Base-by-base conservation (phyloP, 164 flowering plant species). In the Nelumbo lutea region DNA sequence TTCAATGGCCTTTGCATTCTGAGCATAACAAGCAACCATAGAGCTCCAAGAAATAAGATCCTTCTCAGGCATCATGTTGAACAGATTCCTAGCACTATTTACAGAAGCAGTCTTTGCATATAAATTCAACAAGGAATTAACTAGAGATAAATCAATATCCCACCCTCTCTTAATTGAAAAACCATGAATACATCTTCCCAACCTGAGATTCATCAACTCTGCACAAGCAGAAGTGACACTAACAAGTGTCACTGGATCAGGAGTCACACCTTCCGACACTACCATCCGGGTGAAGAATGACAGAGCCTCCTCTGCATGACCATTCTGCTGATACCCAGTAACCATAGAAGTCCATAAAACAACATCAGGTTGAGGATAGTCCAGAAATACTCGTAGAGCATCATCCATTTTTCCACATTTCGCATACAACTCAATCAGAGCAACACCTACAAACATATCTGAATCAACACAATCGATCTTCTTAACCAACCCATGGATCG, bases 201-300 rank as follows among this genome's bases (percentile, higher is more conserved):
- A 65, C 64, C 68, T 75, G 40, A 68, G 42, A 50, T 69, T 44
- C 14, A 57, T 47, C 48, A 76, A 42, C 46, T 76, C 72, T 6
- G 82, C 65, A 72, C 83, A 81, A 64, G 84, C 83, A 42, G 86
- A 81, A 59, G 76, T 67, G 39, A 74, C 70, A 27, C 81, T 79
- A 41, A 83, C 75, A 59, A 83, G 80, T 10, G 80, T 78, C 8
- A 83, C 74, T 0, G 59, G 64, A 42, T 76, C 81, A 2, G 72
- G 71, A 41, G n/a, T 14, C 13, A 72, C 61, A 42, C 64, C 38
- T 50, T 68, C 64, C 9, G 6, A 10, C 68, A 66, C 47, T 53
- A 68, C 79, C 86, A 83, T 83, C 76, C 52, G 61, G 4, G 70
- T 45, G 70, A 79, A 81, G 59, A 78, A 61, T 1, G 46, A 38